Evolutionary conservation across 2,329 filamentous ascomycete genomes (phyloP).

Genomic region (Aplosporella prunicola): DNA sequence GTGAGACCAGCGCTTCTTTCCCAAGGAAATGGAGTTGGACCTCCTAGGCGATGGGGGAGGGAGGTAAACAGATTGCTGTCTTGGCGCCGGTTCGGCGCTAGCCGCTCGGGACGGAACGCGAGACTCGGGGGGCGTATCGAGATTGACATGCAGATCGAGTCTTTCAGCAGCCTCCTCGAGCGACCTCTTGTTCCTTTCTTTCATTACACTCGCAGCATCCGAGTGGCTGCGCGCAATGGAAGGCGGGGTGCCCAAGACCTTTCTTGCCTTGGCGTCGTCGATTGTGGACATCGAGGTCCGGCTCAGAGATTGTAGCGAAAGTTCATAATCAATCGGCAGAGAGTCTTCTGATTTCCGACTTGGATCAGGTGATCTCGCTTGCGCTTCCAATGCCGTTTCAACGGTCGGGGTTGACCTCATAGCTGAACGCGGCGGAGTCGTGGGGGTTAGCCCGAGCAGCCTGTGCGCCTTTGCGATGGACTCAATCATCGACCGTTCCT

Average conservation of each 20-base stretch:
- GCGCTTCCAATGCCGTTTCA: slow-evolving; percentile 6
- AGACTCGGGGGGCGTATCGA: slow-evolving; percentile 2
- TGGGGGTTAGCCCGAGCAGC: slow-evolving; percentile 28
- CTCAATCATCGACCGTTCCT: slow-evolving; percentile 13
- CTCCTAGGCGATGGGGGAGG: slow-evolving; percentile 18
- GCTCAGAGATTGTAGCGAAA: slow-evolving; percentile 25
- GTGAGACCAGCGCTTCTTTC: slow-evolving; percentile 30
- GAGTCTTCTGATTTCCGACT: no score
- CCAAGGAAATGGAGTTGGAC: slow-evolving; percentile 20
- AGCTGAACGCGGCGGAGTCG: slow-evolving; percentile 12
- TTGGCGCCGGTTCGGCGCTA: slow-evolving; percentile 13
- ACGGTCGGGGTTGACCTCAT: slow-evolving; percentile 4
- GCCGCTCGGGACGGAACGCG: slow-evolving; percentile 9
- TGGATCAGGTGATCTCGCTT: no score
- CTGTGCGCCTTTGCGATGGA: slow-evolving; percentile 32
- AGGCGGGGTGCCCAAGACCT: no score
- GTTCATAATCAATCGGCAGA: slow-evolving; percentile 31
- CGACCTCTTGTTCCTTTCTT: slow-evolving; percentile 8
- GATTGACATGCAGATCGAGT: slow-evolving; percentile 6
- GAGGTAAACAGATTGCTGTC: slow-evolving; percentile 12
- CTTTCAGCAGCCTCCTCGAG: slow-evolving; percentile 6
- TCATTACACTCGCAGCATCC: slow-evolving; percentile 3
- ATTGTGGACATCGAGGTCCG: no score
- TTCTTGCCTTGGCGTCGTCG: slow-evolving; percentile 4
- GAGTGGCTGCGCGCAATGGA: slow-evolving; percentile 9